Conservation (phyloP, 2,329 filamentous ascomycete genomes). For the Aspergillus glaucus region DNA sequence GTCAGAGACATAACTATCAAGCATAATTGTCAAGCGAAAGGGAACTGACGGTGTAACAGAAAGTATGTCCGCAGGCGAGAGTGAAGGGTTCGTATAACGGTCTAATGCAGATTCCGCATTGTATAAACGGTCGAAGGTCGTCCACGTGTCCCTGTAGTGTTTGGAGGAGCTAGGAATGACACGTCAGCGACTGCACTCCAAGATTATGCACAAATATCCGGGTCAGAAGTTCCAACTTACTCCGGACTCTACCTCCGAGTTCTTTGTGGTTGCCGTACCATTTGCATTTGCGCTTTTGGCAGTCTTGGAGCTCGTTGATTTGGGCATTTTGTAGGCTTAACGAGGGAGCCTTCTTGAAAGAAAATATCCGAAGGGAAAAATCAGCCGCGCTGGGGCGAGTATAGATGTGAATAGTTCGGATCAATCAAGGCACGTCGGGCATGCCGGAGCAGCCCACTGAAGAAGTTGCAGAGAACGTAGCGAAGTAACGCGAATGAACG, state of each 20-base stretch:
- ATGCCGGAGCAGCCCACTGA: neutral
- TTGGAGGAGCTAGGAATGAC: slow-evolving; percentile 28
- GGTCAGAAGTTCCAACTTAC: slow-evolving; percentile 15
- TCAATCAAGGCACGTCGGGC: neutral
- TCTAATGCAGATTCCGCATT: slow-evolving; percentile 63
- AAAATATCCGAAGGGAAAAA: neutral
- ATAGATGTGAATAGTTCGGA: neutral
- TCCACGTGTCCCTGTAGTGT: slow-evolving; percentile 52
- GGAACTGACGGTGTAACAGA: slow-evolving; percentile 58
- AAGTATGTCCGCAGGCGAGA: slow-evolving; percentile 63
- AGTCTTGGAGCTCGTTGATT: neutral
- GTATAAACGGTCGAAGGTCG: slow-evolving; percentile 54
- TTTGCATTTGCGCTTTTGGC: slow-evolving; percentile 6
- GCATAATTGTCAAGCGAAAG: neutral
- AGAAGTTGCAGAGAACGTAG: neutral
- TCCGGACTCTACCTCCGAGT: slow-evolving; percentile 20
- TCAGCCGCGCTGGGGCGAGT: neutral
- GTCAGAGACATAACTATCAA: slow-evolving; percentile 14
- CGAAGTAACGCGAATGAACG: neutral
- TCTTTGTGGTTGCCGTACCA: slow-evolving; percentile 5
- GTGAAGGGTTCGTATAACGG: slow-evolving; percentile 65
- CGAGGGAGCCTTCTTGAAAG: neutral
- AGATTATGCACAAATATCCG: neutral
- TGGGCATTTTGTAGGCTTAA: neutral
- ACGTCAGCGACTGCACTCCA: slow-evolving; percentile 5